A percentile compares a stretch with the other conserved stretches of the same genome.
phyloP scores from a whole-genome alignment of 208 protist genomes.

The Borovskyia barvae region DNA sequence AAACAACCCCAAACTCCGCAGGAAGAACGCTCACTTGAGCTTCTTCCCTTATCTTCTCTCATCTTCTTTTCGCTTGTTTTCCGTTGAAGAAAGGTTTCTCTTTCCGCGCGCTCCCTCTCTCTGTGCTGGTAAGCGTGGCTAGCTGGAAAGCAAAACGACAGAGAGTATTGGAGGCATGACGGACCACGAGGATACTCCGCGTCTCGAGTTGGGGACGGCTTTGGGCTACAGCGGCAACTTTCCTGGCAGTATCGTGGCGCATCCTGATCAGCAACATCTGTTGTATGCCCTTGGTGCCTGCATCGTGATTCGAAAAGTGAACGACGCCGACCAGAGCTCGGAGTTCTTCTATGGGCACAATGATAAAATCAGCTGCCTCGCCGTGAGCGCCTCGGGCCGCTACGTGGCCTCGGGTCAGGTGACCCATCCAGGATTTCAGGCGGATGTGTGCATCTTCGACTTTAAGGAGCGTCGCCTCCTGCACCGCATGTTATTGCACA shows the following conservation, averaged over 20 bases:
- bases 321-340: slow-evolving; percentile 64
- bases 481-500: slow-evolving; percentile 93
- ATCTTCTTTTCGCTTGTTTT: neutral
- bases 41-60: neutral
- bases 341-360: slow-evolving; percentile 95
- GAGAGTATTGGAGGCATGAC: slow-evolving; percentile 31
- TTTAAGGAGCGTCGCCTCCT: slow-evolving; percentile 83
- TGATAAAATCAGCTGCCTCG: slow-evolving; percentile 92
- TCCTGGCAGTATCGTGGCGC: slow-evolving; percentile 77
- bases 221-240: slow-evolving; percentile 88
- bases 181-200: slow-evolving; percentile 60
- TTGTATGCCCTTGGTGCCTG: slow-evolving; percentile 93
- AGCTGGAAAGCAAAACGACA: too few species aligned
- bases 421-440: slow-evolving; percentile 94
- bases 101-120: too few species aligned
- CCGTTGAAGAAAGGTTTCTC: too few species aligned
- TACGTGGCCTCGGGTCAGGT: slow-evolving; percentile 94
- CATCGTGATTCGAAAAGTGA: slow-evolving; percentile 89
- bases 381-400: slow-evolving; percentile 85
- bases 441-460: slow-evolving; percentile 93
- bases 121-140: too few species aligned
- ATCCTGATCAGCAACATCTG: slow-evolving; percentile 89
- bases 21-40: too few species aligned
- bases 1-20: too few species aligned
- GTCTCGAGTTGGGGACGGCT: slow-evolving; percentile 75